Evolutionary conservation across 495 filamentous ascomycete species (phyloP).

Genomic region (Daldinia grandis): DNA sequence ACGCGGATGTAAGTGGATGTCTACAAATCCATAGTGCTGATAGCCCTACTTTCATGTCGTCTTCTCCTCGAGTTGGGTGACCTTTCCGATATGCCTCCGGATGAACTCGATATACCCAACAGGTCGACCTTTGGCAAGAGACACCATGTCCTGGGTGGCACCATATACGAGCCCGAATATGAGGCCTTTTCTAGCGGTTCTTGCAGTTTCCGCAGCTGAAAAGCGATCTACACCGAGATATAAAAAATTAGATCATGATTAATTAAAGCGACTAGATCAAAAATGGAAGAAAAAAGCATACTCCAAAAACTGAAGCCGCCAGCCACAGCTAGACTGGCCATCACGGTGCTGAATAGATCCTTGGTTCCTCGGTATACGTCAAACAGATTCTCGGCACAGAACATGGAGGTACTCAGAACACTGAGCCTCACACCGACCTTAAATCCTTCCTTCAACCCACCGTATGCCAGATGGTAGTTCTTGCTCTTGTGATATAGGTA

Average conservation of each 20-base stretch:
- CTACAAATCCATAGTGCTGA: constrained; percentile 4
- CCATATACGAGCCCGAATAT: constrained; percentile 82
- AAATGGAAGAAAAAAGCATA: constrained; percentile 52
- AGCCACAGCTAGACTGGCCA: constrained; percentile 81
- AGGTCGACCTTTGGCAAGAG: constrained; percentile 69
- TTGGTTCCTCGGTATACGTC: constrained; percentile 74
- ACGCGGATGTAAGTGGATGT: constrained; percentile 3
- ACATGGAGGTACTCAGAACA: constrained; percentile 72
- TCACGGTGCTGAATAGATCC: constrained; percentile 78
- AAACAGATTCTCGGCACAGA: constrained; percentile 82
- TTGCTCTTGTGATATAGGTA: constrained; percentile 98
- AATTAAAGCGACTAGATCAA: background rate
- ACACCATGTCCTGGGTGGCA: constrained; percentile 76
- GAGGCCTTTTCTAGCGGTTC: constrained; percentile 82
- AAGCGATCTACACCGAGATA: constrained; percentile 69
- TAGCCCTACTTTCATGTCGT: constrained; percentile 19
- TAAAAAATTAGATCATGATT: constrained; percentile 5
- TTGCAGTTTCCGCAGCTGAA: constrained; percentile 80
- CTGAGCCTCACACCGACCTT: constrained; percentile 76
- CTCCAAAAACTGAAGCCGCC: constrained; percentile 89
- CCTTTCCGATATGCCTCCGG: constrained; percentile 51
- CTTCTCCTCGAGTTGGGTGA: constrained; percentile 31
- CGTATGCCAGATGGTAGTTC: constrained; percentile 82
- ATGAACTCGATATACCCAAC: constrained; percentile 77
- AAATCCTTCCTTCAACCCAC: constrained; percentile 77